These are phyloP conservation scores for Lantana camara DNA, from an alignment of 257 asterid genomes.

Conservation along the genomic window DNA sequence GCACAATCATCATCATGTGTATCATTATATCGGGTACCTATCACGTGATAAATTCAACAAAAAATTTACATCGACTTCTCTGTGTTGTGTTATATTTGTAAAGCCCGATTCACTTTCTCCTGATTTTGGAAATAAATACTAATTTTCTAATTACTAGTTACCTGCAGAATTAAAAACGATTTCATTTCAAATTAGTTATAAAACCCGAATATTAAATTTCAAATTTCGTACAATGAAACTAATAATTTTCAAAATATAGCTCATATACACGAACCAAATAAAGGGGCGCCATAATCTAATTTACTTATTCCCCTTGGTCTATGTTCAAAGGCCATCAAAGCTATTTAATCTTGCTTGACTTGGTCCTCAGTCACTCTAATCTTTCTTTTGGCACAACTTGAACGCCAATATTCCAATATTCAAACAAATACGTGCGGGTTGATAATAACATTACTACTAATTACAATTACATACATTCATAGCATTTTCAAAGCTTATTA, in stretches of 20 bases:
- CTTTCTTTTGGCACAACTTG: slow-evolving; percentile 3
- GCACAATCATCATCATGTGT: too few relatives aligned
- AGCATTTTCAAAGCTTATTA: background rate
- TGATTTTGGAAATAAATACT: too few relatives aligned
- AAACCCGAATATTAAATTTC: background rate
- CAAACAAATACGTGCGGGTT: background rate
- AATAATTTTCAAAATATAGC: too few relatives aligned
- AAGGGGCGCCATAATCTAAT: slow-evolving; percentile 6
- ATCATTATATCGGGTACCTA: too few relatives aligned
- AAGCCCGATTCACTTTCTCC: too few relatives aligned
- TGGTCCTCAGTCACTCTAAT: slow-evolving; percentile 7
- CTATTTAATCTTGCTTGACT: slow-evolving; percentile 20
- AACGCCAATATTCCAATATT: background rate
- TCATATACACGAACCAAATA: too few relatives aligned
- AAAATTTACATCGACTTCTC: too few relatives aligned
- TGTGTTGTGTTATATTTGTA: too few relatives aligned
- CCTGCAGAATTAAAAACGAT: too few relatives aligned
- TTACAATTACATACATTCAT: background rate
- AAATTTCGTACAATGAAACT: too few relatives aligned
- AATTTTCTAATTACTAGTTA: too few relatives aligned
- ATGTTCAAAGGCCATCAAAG: slow-evolving; percentile 21
- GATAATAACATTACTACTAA: background rate
- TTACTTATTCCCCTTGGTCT: slow-evolving; percentile 3
- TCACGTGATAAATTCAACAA: too few relatives aligned
- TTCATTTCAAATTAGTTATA: background rate